These are phyloP conservation scores for Eucalyptus fibrosa DNA, from an alignment of 345 rosid genomes.

Conservation along the genomic window DNA sequence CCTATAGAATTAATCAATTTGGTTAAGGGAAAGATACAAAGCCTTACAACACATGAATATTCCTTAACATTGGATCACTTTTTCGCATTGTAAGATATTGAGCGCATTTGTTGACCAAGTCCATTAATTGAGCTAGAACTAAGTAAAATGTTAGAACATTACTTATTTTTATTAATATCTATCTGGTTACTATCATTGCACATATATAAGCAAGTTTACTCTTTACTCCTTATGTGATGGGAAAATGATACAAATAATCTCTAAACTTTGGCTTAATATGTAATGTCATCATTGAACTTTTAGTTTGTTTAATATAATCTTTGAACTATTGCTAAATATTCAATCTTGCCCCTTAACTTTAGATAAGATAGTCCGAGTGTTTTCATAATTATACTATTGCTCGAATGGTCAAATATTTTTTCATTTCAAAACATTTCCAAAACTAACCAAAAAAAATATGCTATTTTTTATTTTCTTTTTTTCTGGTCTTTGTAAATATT, in stretches of 20 bases:
- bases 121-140: background rate
- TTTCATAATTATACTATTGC: background rate
- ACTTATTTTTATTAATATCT: background rate
- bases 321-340: background rate
- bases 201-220: background rate
- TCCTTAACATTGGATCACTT: background rate
- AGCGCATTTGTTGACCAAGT: background rate
- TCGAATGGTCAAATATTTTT: background rate
- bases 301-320: background rate
- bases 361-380: too few relatives aligned
- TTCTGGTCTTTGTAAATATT: background rate
- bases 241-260: background rate
- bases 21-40: background rate
- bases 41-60: background rate
- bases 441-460: background rate
- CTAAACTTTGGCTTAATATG: background rate
- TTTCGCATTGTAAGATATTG: background rate
- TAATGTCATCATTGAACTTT: background rate
- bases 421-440: background rate
- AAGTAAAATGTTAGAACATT: background rate
- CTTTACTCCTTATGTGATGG: background rate
- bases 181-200: background rate
- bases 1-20: background rate
- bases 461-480: background rate
- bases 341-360: background rate